Base-by-base conservation (phyloP, 2,329 filamentous ascomycete species). In the Neopestalotiopsis sp. region DNA sequence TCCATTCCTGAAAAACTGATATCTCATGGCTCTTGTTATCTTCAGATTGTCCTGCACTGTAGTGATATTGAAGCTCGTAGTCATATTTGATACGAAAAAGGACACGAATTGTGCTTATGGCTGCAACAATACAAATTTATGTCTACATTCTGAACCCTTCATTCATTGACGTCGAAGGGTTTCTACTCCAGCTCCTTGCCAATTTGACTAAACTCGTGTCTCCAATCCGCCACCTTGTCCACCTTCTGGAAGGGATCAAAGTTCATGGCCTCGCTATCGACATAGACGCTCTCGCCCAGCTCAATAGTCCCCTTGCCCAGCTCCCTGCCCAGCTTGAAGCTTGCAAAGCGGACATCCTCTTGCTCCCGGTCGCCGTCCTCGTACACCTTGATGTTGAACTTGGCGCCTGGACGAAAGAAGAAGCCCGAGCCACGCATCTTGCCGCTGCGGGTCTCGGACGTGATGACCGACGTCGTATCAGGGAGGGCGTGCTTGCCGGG, bases 211-310 rank as follows among this genome's bases (percentile, higher is more conserved):
- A 79, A 80, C 67, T 78, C 75, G 14, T 74, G 67, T 2, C 74
- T 69, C 78, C 78, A 79, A 67, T 75, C 73, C 5, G 66, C 70
- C 1, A 79, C 73, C 65, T 74, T 76, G 49, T 74, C 74, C 4
- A 73, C 73, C 69, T 76, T 75, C 70, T 74, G 74, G 73, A 76
- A 78, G n/a, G 73, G 77, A 65, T 80, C 77, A 61, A 74, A 71
- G 61, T 79, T 80, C 61, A 79, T 73, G 5, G 72, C 75, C 67
- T 79, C 77, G 61, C 76, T 78, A 45, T 79, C 77, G 7, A 79
- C 76, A 49, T 74, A 76, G 6, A 79, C 74, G 20, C 73, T 73
- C 2, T 74, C 69, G 6, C 74, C 75, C 1, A 78, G 72, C 12
- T 70, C 76, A 40, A 78, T 49, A 1, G 59, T 73, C 3, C 75